Base-by-base conservation (phyloP, 2,329 filamentous ascomycete species). In the Aspergillus alliaceus region DNA sequence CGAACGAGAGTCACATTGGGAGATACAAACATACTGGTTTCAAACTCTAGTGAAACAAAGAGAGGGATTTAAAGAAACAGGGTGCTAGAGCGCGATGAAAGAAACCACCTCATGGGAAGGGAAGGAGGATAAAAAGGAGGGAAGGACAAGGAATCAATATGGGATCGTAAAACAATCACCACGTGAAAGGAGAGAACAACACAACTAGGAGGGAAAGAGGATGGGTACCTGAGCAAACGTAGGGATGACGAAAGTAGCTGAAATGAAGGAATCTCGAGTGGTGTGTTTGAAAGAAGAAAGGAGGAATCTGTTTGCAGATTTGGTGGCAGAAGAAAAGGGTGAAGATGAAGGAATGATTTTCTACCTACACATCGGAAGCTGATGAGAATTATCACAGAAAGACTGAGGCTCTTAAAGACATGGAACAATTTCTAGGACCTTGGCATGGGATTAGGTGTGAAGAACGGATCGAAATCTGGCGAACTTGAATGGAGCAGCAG, bases 361-460 rank as follows among this genome's bases (percentile, higher is more conserved):
- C 39, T 50, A 66, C 64, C 47, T 66, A 66, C 63, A 58, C 64
- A 66, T 66, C 51, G 56, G 59, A 54, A 61, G 56, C 47, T 22
- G 52, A 56, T 44, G 37, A 32, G 57, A n/a, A n/a, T n/a, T n/a
- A n/a, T n/a, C n/a, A n/a, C n/a, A n/a, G n/a, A n/a, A n/a, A n/a
- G n/a, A n/a, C n/a, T n/a, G n/a, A n/a, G n/a, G n/a, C n/a, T n/a
- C n/a, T n/a, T n/a, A n/a, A n/a, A n/a, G n/a, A n/a, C n/a, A n/a
- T n/a, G n/a, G n/a, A n/a, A n/a, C n/a, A 32, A 42, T 39, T 27
- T 31, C n/a, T 35, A 39, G 29, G 27, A 29, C 9, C 5, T 5
- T 29, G 27, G 9, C 15, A 42, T 42, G 35, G 29, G 14, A 56
- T 22, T n/a, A 46, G 31, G 34, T 27, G 5, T 20, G 18, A 18